Conservation (phyloP, 2,329 filamentous ascomycete species). For the Beauveria brongniartii region DNA sequence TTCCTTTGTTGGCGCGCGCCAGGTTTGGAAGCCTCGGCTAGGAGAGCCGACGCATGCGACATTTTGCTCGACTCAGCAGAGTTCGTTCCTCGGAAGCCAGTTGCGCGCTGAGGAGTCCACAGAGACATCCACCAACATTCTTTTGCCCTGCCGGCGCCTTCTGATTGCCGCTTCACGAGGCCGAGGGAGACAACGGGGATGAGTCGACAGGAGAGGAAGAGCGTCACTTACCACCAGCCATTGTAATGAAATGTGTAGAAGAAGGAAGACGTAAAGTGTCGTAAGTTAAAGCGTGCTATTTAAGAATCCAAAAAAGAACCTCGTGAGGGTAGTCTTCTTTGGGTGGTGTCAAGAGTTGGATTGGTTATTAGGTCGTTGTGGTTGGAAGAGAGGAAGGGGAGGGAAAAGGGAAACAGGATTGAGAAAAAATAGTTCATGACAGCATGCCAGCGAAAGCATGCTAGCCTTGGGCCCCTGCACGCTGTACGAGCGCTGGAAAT, state of each 20-base stretch:
- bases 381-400: conserved; percentile 15
- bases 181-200: conserved; percentile 5
- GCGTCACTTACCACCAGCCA: conserved; percentile 37
- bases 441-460: conserved; percentile 25
- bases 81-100: not conserved
- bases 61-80: not conserved
- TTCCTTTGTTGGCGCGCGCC: not conserved
- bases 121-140: not conserved
- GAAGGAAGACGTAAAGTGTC: conserved; percentile 15
- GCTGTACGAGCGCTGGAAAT: not conserved
- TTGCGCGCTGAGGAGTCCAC: not conserved
- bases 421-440: conserved; percentile 31
- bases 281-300: conserved; percentile 13
- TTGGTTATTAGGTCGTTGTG: conserved; percentile 15
- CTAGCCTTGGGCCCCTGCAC: conserved; percentile 9
- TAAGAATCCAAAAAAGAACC: conserved; percentile 16
- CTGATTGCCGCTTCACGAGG: not conserved
- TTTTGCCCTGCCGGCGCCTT: not conserved
- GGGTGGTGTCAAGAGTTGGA: conserved; percentile 7
- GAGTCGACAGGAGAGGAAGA: not conserved
- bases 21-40: conserved; percentile 1
- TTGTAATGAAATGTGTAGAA: conserved; percentile 24
- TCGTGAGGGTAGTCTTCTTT: conserved; percentile 14
- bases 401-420: conserved; percentile 14
- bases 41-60: conserved; percentile 1